A percentile compares a stretch with the other conserved stretches of the same genome.
Conservation (phyloP, 441 rosid genomes). For the Brassica hybrid region DNA sequence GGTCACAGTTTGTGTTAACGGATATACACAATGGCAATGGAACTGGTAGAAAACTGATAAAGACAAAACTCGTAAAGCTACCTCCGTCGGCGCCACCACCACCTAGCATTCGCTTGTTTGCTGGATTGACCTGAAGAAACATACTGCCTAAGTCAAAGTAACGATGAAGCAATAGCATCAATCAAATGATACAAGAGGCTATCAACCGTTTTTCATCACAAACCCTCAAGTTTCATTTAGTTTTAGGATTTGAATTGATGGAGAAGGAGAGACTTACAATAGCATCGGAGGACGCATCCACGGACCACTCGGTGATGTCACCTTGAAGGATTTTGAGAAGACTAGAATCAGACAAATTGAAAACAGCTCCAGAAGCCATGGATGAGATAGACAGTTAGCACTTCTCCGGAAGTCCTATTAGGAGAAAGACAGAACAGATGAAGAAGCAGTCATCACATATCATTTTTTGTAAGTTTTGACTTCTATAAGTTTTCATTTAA, state of each 20-base stretch:
- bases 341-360: constrained; percentile 57
- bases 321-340: constrained; percentile 70
- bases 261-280: constrained; percentile 53
- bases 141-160: not conserved
- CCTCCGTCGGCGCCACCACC: constrained; percentile 98
- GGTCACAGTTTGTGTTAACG: not conserved
- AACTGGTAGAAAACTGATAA: not conserved
- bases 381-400: constrained; percentile 23
- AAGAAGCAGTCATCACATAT: not conserved
- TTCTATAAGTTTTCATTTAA: not conserved
- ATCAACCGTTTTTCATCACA: not conserved
- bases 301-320: constrained; percentile 84
- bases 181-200: not conserved
- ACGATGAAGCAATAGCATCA: not conserved
- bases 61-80: not conserved
- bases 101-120: constrained; percentile 85
- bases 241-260: not conserved
- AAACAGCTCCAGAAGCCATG: constrained; percentile 51
- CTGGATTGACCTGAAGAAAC: constrained; percentile 69
- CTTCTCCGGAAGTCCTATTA: constrained; percentile 2
- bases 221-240: not conserved
- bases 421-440: not conserved
- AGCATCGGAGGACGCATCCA: constrained; percentile 82
- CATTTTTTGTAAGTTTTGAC: not conserved
- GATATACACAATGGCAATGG: constrained; percentile 11